Percentiles rank a stretch among this genome's conserved stretches.
Evolutionary conservation across 2,329 filamentous ascomycete genomes (phyloP).

Genomic region (Fusarium camptoceras): DNA sequence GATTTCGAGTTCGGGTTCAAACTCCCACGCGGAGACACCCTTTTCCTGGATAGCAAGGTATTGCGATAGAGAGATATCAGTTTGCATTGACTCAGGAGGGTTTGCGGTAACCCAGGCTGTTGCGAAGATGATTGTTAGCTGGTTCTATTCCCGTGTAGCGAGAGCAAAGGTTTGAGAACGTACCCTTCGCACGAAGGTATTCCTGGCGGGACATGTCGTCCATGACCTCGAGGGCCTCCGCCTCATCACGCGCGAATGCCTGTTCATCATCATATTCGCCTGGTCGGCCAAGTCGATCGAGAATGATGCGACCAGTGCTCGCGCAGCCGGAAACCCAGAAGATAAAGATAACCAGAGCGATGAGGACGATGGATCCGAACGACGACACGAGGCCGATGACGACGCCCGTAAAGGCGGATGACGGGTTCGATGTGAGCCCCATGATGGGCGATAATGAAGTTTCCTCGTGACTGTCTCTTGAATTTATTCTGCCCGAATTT

Average conservation of each 20-base stretch:
- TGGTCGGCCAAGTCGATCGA: constrained; percentile 91
- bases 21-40: constrained; percentile 99
- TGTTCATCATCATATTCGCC: constrained; percentile 99
- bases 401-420: constrained; percentile 75
- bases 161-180: constrained; percentile 30
- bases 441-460: constrained; percentile 41
- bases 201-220: constrained; percentile 91
- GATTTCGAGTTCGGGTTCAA: constrained; percentile 98
- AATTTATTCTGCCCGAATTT: neutral
- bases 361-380: constrained; percentile 89
- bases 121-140: constrained; percentile 31
- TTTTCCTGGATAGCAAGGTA: constrained; percentile 99
- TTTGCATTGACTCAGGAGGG: constrained; percentile 93
- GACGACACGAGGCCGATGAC: constrained; percentile 95
- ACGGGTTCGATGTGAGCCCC: constrained; percentile 50
- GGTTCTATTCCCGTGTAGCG: neutral
- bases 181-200: constrained; percentile 96
- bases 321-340: constrained; percentile 81
- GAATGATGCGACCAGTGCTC: constrained; percentile 84
- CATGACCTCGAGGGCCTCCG: constrained; percentile 94
- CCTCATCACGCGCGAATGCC: constrained; percentile 92
- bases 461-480: neutral
- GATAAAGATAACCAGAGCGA: constrained; percentile 89
- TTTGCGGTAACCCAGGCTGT: constrained; percentile 93
- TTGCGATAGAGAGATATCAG: constrained; percentile 96